These are phyloP conservation scores for Epichloe sp. DNA, from an alignment of 2,329 filamentous ascomycete genomes.

Conservation along the genomic window DNA sequence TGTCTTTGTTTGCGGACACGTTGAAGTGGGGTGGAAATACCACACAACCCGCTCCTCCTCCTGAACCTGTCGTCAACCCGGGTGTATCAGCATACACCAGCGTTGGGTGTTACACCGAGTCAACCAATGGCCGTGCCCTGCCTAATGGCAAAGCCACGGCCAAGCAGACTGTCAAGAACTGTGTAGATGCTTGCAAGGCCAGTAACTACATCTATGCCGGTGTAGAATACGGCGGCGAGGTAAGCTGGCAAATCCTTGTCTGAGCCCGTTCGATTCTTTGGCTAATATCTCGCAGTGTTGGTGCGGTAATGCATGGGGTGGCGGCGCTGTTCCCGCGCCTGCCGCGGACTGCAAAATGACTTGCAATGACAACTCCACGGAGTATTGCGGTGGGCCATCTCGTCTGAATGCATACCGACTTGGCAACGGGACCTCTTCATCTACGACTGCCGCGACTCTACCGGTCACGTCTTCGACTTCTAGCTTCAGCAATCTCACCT, in stretches of 20 bases:
- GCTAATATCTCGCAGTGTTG: slow-evolving; percentile 17
- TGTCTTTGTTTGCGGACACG: slow-evolving; percentile 34
- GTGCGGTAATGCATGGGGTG: slow-evolving; percentile 19
- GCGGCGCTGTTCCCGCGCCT: slow-evolving; percentile 17
- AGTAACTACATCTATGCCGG: slow-evolving; percentile 19
- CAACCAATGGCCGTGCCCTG: slow-evolving; percentile 19
- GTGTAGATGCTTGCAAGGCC: slow-evolving; percentile 20
- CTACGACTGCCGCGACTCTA: slow-evolving; percentile 16
- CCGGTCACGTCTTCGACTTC: slow-evolving; percentile 7
- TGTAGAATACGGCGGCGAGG: slow-evolving; percentile 26
- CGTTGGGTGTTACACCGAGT: slow-evolving; percentile 27
- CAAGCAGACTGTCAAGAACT: slow-evolving; percentile 20
- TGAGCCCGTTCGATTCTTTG: background rate
- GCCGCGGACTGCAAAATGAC: slow-evolving; percentile 21
- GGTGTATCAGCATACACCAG: slow-evolving; percentile 22
- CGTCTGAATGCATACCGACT: slow-evolving; percentile 24
- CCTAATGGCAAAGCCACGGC: slow-evolving; percentile 12
- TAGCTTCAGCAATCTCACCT: background rate
- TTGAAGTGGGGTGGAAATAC: slow-evolving; percentile 16
- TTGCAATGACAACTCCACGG: slow-evolving; percentile 23
- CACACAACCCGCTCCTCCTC: slow-evolving; percentile 10
- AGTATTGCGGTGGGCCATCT: slow-evolving; percentile 22
- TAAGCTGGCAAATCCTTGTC: slow-evolving; percentile 5
- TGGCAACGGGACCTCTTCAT: slow-evolving; percentile 12
- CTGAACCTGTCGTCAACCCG: slow-evolving; percentile 22